phyloP scores from a whole-genome alignment of 2,329 filamentous ascomycete genomes.

The Beauveria scarabaeidicola region DNA sequence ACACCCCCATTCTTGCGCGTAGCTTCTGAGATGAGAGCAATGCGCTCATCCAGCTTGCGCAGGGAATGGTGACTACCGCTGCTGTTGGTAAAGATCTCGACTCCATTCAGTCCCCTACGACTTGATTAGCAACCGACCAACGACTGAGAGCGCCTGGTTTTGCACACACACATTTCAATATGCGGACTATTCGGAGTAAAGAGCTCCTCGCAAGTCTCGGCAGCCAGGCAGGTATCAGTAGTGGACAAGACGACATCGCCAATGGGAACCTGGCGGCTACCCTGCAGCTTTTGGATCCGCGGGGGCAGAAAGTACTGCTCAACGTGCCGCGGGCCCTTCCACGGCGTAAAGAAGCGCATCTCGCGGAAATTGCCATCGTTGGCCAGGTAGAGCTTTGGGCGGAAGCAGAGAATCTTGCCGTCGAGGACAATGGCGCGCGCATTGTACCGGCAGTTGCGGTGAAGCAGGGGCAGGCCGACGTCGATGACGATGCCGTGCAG shows the following conservation, averaged over 20 bases:
- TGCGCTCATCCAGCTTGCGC: constrained; percentile 54
- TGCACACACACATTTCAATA: constrained; percentile 38
- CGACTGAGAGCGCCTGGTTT: constrained; percentile 1
- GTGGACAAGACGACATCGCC: constrained; percentile 32
- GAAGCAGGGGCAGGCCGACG: constrained; percentile 19
- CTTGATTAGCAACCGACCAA: constrained; percentile 7
- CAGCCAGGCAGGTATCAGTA: constrained; percentile 29
- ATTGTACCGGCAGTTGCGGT: constrained; percentile 31
- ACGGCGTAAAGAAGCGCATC: constrained; percentile 32
- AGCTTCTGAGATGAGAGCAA: constrained; percentile 58
- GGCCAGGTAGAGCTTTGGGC: constrained; percentile 21
- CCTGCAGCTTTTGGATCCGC: constrained; percentile 22
- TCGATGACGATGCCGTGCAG: constrained; percentile 25
- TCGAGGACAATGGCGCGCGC: constrained; percentile 27
- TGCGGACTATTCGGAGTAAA: constrained; percentile 32
- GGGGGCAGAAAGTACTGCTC: constrained; percentile 31
- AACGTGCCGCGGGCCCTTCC: constrained; percentile 25
- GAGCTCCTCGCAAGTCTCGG: constrained; percentile 34
- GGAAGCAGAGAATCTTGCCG: constrained; percentile 18
- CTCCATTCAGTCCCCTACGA: constrained; percentile 50
- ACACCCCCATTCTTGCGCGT: constrained; percentile 54
- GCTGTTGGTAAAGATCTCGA: constrained; percentile 64
- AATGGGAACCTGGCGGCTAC: constrained; percentile 28
- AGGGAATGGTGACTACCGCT: constrained; percentile 54
- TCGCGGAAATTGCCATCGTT: constrained; percentile 32